Evolutionary conservation across 1,284 basidiomycete genomes (phyloP), one percentile per base, ranked within the genome.

Genomic region (Volvariella volvacea): DNA sequence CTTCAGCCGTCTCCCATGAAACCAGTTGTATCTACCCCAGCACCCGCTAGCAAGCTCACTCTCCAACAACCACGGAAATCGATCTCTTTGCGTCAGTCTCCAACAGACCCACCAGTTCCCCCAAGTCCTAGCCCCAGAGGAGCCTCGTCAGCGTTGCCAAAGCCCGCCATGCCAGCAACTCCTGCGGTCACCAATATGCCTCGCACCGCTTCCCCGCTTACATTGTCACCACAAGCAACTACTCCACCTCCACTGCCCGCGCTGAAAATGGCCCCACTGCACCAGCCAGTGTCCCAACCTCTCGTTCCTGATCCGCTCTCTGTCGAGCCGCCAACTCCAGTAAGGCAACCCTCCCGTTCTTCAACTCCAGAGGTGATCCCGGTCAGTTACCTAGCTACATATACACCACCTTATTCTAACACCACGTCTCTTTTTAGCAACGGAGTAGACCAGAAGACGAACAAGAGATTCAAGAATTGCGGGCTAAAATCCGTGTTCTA

Each of bases 401-500:
- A 45, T 25, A 40, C 46, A 21, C 46, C 28, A 16, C 51, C 45
- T 32, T 48, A 47, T 38, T 49, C 52, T 3, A 46, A 48, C 20
- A 47, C 50, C 9, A 31, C 30, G 9, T 36, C 34, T 36, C 34
- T 36, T 36, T 6, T 6, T 15, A 36, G 34, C n/a, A 43, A 40
- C 44, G 50, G 41, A 46, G 50, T 36, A 55, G 52, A 28, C 46
- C 52, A 14, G 56, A 57, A 46, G 70, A 74, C 47, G 81, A 85
- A 48, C 63, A 71, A 34, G 86, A 88, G 54, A 60, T 83, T 2
- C 88, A 91, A 63, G 92, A 95, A 61, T 69, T 93, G 40, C 80
- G 85, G 32, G 86, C 86, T 42, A 92, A 90, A 62, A 72, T 90
- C 16, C 80, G 90, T 22, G 80, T 95, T 3, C 68, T 96, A 17